Evolutionary conservation across 352 stramenopile species (phyloP).

Genomic region (Peronospora farinosa): DNA sequence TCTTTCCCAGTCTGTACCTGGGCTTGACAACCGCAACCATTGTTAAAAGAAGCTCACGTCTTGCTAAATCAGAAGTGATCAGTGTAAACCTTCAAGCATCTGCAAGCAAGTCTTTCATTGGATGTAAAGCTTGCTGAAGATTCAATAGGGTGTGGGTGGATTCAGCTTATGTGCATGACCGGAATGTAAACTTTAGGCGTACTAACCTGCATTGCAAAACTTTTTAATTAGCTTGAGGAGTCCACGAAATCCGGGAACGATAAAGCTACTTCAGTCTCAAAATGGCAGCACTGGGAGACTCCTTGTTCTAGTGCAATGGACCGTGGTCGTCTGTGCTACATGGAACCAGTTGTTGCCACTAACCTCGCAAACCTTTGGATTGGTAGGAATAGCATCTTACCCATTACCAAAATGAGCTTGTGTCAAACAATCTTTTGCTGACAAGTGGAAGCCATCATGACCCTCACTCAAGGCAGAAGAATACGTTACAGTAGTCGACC

Average conservation of each 20-base stretch:
- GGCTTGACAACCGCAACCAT: constrained; percentile 28
- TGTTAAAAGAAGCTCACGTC: background rate
- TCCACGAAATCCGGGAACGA: constrained; percentile 9
- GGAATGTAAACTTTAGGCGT: too few relatives aligned
- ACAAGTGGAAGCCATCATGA: constrained; percentile 10
- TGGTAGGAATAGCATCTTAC: background rate
- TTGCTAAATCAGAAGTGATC: background rate
- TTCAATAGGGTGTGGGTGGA: background rate
- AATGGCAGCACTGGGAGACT: background rate
- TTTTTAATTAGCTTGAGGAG: constrained; percentile 8
- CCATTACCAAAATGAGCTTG: background rate
- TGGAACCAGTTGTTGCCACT: background rate
- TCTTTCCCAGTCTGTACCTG: constrained; percentile 7
- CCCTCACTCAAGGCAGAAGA: background rate
- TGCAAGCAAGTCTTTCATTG: constrained; percentile 13
- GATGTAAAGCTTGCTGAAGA: constrained; percentile 7
- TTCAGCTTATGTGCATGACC: too few relatives aligned
- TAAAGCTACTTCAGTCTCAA: constrained; percentile 3
- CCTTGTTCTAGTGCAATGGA: background rate
- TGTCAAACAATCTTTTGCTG: constrained; percentile 6
- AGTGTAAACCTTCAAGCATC: background rate
- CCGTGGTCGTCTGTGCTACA: background rate
- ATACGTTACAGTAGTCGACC: background rate
- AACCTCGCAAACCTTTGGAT: background rate
- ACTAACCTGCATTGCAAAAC: background rate